Evolutionary conservation across 2,329 filamentous ascomycete species (phyloP), one percentile per base, ranked within the genome.

Genomic region (Shiraia bambusicola): DNA sequence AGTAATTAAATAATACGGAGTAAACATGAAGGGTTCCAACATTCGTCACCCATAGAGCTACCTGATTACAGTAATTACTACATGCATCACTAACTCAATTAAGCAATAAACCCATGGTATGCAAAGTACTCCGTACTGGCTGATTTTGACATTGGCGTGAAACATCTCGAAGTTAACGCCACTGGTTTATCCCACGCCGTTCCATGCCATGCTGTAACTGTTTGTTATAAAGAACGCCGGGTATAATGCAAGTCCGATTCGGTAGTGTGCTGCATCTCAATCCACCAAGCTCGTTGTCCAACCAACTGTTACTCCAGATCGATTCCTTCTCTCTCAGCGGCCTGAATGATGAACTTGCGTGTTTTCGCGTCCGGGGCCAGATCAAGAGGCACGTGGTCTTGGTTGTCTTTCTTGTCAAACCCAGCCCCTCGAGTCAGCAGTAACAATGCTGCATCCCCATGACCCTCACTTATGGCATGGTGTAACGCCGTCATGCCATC

Each of bases 401-500:
- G 83, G 3, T 57, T 67, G 60, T 92, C 89, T 69, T 80, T 84
- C 72, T 89, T 90, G 50, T 87, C 84, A 10, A 78, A 78, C 62
- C 95, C 90, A 0, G 91, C 91, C 0, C 93, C 93, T 3, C 85
- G 84, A 62, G 88, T 94, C 28, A 98, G 72, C 47, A 98, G 71
- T 14, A 85, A 78, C 33, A 97, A 75, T 1, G 93, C 93, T 3
- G 88, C 83, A 67, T 96, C 90, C 1, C 90, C 82, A 64, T 83
- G 79, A 0, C 82, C 82, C 62, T 93, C 88, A 2, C 86, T 85
- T 52, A 91, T 72, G 10, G 88, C 73, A 64, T 98, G 93, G 70
- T 98, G 93, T 58, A 98, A 74, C 3, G 93, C 86, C 16, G 93
- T 97, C 65, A 87, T 83, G 1, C 92, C 92, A 54, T 89, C 83